Base-by-base conservation (phyloP, 164 flowering plant species). In the Magnolia changhungtana region DNA sequence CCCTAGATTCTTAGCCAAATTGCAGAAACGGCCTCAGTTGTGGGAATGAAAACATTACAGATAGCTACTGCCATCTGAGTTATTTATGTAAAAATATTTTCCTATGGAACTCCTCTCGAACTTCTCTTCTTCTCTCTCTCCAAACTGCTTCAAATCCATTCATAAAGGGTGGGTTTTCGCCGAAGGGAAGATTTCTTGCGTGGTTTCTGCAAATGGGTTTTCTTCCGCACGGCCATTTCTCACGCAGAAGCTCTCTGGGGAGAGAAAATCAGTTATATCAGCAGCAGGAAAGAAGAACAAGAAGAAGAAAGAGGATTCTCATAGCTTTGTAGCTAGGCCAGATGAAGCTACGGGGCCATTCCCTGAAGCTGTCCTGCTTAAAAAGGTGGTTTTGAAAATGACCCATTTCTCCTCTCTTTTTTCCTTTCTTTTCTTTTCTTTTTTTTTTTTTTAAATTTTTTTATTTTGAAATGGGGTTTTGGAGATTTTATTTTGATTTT, bases 321-420 rank as follows among this genome's bases (percentile, higher is more conserved):
- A 94, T 72, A 89, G 90, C 86, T 92, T 85, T 69, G 77, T 78
- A 1, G 37, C 87, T 8, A 90, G 81, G 72, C 92, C 92, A 6
- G 94, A 93, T 77, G 98, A 95, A 78, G 80, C 87, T 67, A 88
- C 89, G 3, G 96, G 96, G 3, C 82, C 81, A 19, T 95, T 89
- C 71, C 98, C 98, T 71, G 98, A 95, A 85, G 91, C 97, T 76
- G 90, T 95, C 51, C 84, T 94, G 65, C 94, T 95, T 51, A 92
- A 88, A 83, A 82, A 91, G 96, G 98, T 92, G 37, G 65, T 50
- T 77, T 50, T 65, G 18, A 16, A n/a, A 50, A 49, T 24, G 13
- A 8, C 71, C 73, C 61, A 10, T 74, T 4, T 29, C 27, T 65
- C 14, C 10, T 24, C 27, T 27, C 10, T 65, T 63, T 24, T 20